Evolutionary conservation across 345 rosid genomes (phyloP), one percentile per base, ranked within the genome.

Genomic region (Linum lewisii): DNA sequence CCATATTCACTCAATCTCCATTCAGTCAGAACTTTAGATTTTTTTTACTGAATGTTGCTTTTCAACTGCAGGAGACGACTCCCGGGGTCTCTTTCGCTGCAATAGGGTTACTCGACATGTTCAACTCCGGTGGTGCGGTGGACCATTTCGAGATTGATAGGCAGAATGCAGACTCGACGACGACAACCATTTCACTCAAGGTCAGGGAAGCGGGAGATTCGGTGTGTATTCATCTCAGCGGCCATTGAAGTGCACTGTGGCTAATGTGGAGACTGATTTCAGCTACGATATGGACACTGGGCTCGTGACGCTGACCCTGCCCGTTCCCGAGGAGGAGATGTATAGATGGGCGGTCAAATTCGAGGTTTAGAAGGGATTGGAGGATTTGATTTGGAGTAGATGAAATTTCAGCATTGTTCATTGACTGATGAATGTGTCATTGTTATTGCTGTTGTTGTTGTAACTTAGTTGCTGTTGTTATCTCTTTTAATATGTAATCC

Each of bases 101-200:
- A 0, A 84, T 93, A 4, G 97, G 99, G 56, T 79, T 93, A 56
- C 75, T 93, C 0, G 78, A 87, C 77, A 85, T 93, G 99, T 93
- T 93, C 70, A 93, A 93, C 66, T 5, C 81, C 19, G 79, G 95
- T 11, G 96, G 88, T 16, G 99, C 96, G 0, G 76, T 87, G 26
- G 90, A 87, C 44, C 64, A 80, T 42, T 63, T 79, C 22, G 82
- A 83, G 14, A 66, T 84, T 74, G 75, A 64, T 22, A 19, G 21
- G 73, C 69, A 70, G 44, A 58, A n/a, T n/a, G n/a, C 79, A 0
- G 77, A 78, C 16, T 38, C 69, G 61, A 72, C 85, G 58, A 78
- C 83, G 8, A 81, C 87, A 25, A 63, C 77, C 21, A 54, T 92
- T 38, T 55, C 77, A 5, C 76, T 88, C 10, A 73, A 75, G 57